Conservation (phyloP, 1,139 yeast genomes). For the Yamadazyma songkhlaensis region DNA sequence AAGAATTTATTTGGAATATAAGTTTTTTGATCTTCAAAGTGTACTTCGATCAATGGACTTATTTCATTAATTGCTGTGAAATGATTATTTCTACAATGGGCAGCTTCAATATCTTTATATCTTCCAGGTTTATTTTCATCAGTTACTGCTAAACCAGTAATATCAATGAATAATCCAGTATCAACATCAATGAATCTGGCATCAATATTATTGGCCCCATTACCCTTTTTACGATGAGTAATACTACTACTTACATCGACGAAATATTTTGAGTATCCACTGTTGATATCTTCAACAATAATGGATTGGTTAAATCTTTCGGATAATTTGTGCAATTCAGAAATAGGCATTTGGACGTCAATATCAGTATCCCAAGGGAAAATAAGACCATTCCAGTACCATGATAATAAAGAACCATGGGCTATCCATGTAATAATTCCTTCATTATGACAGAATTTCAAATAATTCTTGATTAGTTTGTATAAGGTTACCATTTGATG, state of each 20-base stretch:
- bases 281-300: constrained; percentile 24
- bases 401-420: constrained; percentile 41
- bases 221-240: constrained; percentile 28
- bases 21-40: constrained; percentile 33
- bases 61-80: constrained; percentile 31
- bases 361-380: constrained; percentile 40
- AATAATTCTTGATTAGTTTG: constrained; percentile 28
- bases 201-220: constrained; percentile 36
- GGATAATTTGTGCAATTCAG: constrained; percentile 27
- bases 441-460: constrained; percentile 27
- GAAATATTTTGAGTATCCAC: constrained; percentile 33
- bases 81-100: constrained; percentile 47
- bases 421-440: constrained; percentile 41
- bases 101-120: constrained; percentile 23
- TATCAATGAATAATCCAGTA: constrained; percentile 38
- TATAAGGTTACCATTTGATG: constrained; percentile 27
- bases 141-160: constrained; percentile 32
- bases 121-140: constrained; percentile 30
- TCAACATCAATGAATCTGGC: constrained; percentile 38
- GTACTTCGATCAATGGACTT: constrained; percentile 26
- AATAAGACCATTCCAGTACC: constrained; percentile 39
- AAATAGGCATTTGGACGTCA: constrained; percentile 37
- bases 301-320: constrained; percentile 36
- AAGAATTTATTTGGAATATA: constrained; percentile 33
- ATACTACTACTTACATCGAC: constrained; percentile 32